phyloP scores from a whole-genome alignment of 1,139 yeast species.

The Torulaspora pretoriensis region DNA sequence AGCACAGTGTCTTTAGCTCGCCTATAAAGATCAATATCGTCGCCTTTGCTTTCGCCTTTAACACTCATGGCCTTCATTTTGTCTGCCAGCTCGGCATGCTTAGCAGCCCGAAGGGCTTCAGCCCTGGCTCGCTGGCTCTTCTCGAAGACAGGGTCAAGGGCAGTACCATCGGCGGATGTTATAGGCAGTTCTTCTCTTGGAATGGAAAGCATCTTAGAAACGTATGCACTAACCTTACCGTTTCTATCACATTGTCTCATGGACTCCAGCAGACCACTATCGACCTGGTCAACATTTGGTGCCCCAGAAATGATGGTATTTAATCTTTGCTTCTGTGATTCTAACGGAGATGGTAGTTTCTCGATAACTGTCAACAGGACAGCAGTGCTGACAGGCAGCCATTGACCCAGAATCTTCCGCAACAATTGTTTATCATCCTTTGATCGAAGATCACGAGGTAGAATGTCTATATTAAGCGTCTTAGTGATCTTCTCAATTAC shows the following conservation, averaged over 20 bases:
- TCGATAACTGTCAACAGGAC: conserved; percentile 81
- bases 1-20: conserved; percentile 30
- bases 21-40: conserved; percentile 33
- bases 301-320: conserved; percentile 60
- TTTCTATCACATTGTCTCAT: conserved; percentile 61
- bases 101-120: conserved; percentile 47
- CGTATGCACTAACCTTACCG: conserved; percentile 72
- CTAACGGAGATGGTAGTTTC: conserved; percentile 74
- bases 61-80: conserved; percentile 32
- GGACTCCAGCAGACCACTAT: conserved; percentile 47
- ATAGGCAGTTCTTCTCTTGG: conserved; percentile 75
- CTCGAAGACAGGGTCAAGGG: conserved; percentile 59
- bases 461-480: conserved; percentile 62
- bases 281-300: conserved; percentile 51
- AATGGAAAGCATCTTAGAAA: conserved; percentile 83
- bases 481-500: conserved; percentile 69
- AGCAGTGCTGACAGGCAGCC: conserved; percentile 91
- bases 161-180: conserved; percentile 26
- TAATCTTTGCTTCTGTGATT: conserved; percentile 69
- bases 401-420: conserved; percentile 76
- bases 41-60: conserved; percentile 24
- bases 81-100: conserved; percentile 62
- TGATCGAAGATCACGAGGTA: conserved; percentile 74
- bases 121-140: conserved; percentile 67
- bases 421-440: conserved; percentile 67